Percentiles rank a stretch among this genome's conserved stretches.
Conservation (phyloP, 2,329 filamentous ascomycete genomes). For the Cladosporium colombiae region DNA sequence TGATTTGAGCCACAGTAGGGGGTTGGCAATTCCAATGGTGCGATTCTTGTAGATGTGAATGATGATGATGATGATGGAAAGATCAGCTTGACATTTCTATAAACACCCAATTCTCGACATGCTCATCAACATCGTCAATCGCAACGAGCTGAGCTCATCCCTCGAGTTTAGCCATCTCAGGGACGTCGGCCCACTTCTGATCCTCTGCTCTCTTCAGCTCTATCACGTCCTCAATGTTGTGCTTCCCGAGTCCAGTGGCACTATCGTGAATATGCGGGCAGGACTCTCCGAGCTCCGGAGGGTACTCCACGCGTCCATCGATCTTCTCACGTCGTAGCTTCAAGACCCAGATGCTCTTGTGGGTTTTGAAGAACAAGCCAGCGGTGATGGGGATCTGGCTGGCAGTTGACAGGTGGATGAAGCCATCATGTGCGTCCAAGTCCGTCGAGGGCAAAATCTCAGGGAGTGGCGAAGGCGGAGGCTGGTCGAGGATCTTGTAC, state of each 20-base stretch:
- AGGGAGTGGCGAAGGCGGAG: constrained; percentile 29
- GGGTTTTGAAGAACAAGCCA: constrained; percentile 30
- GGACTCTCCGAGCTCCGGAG: constrained; percentile 23
- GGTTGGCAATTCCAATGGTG: background rate
- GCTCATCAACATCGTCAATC: background rate
- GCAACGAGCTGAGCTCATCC: background rate
- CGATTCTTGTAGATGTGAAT: background rate
- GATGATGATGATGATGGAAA: background rate
- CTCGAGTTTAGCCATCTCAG: constrained; percentile 13
- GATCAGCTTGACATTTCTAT: background rate
- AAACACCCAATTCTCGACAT: background rate
- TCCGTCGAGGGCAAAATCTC: constrained; percentile 27
- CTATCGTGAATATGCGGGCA: constrained; percentile 32
- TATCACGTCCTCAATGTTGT: constrained; percentile 31
- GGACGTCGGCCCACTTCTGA: constrained; percentile 24
- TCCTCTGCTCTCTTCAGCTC: constrained; percentile 24
- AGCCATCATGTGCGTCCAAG: constrained; percentile 32
- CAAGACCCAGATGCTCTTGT: constrained; percentile 29
- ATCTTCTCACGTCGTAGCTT: constrained; percentile 29
- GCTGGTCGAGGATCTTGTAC: constrained; percentile 35
- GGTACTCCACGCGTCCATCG: constrained; percentile 27
- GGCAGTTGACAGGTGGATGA: constrained; percentile 33
- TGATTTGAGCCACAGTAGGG: background rate
- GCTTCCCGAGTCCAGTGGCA: constrained; percentile 25
- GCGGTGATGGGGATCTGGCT: constrained; percentile 33